phyloP scores from a whole-genome alignment of 805 yeast species.

The Candida ovalis region DNA sequence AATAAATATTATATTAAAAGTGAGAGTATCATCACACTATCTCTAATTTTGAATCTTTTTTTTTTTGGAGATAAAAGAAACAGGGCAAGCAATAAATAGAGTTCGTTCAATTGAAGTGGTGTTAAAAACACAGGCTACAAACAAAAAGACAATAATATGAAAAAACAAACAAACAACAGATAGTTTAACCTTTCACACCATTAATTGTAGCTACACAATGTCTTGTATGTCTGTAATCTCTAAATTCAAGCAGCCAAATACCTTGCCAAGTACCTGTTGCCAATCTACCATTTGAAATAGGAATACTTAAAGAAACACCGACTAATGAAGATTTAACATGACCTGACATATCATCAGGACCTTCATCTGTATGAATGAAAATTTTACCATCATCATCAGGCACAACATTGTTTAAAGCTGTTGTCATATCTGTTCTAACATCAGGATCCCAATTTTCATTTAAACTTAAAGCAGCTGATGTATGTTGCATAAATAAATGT shows the following conservation, averaged over 20 bases:
- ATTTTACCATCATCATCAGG: slow-evolving; percentile 55
- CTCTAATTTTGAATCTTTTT: too few relatives aligned
- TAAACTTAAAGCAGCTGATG: slow-evolving; percentile 72
- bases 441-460: slow-evolving; percentile 82
- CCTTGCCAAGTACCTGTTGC: slow-evolving; percentile 88
- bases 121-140: not conserved
- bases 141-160: not conserved
- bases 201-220: slow-evolving; percentile 69
- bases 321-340: slow-evolving; percentile 62
- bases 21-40: too few relatives aligned
- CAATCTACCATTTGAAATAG: slow-evolving; percentile 63
- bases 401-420: slow-evolving; percentile 57
- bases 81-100: too few relatives aligned
- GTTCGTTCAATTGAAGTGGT: too few relatives aligned
- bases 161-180: too few relatives aligned
- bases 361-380: slow-evolving; percentile 70
- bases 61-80: too few relatives aligned
- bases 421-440: slow-evolving; percentile 66
- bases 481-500: slow-evolving; percentile 70
- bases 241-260: slow-evolving; percentile 69
- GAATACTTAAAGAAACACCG: slow-evolving; percentile 64
- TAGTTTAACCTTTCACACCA: slow-evolving; percentile 43
- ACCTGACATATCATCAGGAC: slow-evolving; percentile 82
- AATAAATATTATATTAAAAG: too few relatives aligned
- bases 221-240: slow-evolving; percentile 60